A percentile compares a stretch with the other conserved stretches of the same genome.
phyloP scores from a whole-genome alignment of 2,329 filamentous ascomycete genomes.

The Colletotrichum tropicale region DNA sequence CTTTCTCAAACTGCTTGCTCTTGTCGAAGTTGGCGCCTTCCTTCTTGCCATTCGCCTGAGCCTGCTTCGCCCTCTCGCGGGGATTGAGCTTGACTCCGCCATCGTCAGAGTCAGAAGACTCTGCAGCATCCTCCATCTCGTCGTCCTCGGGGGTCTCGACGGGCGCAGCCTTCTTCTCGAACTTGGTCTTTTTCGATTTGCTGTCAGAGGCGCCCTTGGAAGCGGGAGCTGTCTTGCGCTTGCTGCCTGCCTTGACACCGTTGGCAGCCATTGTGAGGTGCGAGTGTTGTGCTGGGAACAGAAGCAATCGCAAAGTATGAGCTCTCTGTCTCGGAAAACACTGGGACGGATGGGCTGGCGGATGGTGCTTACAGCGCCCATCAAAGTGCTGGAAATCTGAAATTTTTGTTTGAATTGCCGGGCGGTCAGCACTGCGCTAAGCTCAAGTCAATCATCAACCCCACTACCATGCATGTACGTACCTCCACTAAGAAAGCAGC shows the following conservation, averaged over 20 bases:
- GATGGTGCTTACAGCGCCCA: background rate
- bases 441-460: conserved; percentile 8
- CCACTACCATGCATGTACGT: conserved; percentile 19
- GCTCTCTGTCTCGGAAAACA: background rate
- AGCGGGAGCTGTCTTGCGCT: conserved; percentile 58
- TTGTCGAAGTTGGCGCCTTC: conserved; percentile 34
- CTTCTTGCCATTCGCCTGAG: conserved; percentile 23
- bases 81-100: conserved; percentile 52
- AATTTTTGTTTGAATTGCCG: conserved; percentile 34
- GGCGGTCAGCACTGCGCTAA: conserved; percentile 34
- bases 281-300: background rate
- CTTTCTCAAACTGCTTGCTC: conserved; percentile 46
- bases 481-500: background rate
- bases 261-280: conserved; percentile 51
- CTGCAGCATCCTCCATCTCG: conserved; percentile 31
- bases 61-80: conserved; percentile 33
- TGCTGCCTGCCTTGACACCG: conserved; percentile 50
- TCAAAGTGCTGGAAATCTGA: conserved; percentile 15
- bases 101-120: conserved; percentile 56
- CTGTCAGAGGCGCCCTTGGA: conserved; percentile 48
- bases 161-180: conserved; percentile 39
- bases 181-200: conserved; percentile 56
- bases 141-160: conserved; percentile 29
- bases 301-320: background rate
- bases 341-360: background rate